A percentile compares a stretch with the other conserved stretches of the same genome.
phyloP scores from a whole-genome alignment of 768 basidiomycete genomes.

The Boletus rubropictus region DNA sequence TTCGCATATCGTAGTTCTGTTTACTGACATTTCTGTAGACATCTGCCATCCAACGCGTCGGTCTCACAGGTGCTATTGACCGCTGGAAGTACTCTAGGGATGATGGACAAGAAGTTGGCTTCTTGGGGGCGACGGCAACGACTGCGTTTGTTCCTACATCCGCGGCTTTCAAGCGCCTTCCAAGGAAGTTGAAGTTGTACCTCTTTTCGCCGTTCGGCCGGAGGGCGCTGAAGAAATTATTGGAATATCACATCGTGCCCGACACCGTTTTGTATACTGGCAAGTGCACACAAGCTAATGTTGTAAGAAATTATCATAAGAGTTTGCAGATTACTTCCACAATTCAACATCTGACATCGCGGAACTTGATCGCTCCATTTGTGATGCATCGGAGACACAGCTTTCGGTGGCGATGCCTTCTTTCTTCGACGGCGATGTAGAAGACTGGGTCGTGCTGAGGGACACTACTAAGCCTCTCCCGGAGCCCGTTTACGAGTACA shows the following conservation, averaged over 20 bases:
- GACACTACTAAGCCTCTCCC: not conserved
- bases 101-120: not conserved
- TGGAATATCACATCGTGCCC: slow-evolving; percentile 13
- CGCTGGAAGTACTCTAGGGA: not conserved
- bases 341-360: not conserved
- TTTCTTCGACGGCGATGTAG: not conserved
- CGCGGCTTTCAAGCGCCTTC: slow-evolving; percentile 7
- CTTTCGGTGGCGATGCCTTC: not conserved
- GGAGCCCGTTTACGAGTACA: slow-evolving; percentile 14
- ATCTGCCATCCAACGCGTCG: slow-evolving; percentile 11
- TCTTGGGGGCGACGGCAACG: slow-evolving; percentile 2
- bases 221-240: slow-evolving; percentile 10
- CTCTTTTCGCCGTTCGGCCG: slow-evolving; percentile 12
- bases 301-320: not conserved
- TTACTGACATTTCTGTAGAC: slow-evolving; percentile 5
- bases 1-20: not conserved
- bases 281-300: not conserved
- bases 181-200: slow-evolving; percentile 5
- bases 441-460: not conserved
- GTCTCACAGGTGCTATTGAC: slow-evolving; percentile 8
- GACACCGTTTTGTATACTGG: slow-evolving; percentile 4
- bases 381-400: not conserved
- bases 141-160: slow-evolving; percentile 8
- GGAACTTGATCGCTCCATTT: not conserved
- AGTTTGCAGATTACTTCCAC: slow-evolving; percentile 10